phyloP scores from a whole-genome alignment of 2,329 filamentous ascomycete species.

The Annulohypoxylon truncatum region DNA sequence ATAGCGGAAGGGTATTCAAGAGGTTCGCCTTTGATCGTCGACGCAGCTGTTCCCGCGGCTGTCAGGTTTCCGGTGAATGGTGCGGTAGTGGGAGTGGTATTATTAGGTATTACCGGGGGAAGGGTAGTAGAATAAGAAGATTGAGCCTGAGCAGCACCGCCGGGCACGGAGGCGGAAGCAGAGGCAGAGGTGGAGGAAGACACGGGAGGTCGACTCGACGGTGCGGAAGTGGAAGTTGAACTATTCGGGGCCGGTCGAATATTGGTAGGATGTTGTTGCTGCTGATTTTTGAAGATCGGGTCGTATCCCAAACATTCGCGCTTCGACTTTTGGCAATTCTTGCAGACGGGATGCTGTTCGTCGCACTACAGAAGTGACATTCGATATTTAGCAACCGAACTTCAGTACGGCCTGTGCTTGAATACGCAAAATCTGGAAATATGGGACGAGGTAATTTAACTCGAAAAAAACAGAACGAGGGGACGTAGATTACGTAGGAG shows the following conservation, averaged over 20 bases:
- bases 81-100: conserved; percentile 42
- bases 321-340: conserved; percentile 90
- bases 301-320: conserved; percentile 89
- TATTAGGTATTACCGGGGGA: conserved; percentile 46
- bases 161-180: conserved; percentile 33
- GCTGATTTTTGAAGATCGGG: conserved; percentile 81
- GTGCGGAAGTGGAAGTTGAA: conserved; percentile 41
- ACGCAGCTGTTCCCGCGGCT: conserved; percentile 49
- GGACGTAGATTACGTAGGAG: neutral
- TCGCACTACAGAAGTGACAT: conserved; percentile 77
- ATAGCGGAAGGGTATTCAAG: conserved; percentile 71
- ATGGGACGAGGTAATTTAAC: neutral
- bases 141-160: conserved; percentile 31
- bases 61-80: conserved; percentile 49
- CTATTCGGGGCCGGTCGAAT: conserved; percentile 76
- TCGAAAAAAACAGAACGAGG: neutral
- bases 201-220: conserved; percentile 44
- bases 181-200: conserved; percentile 41
- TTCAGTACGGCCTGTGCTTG: conserved; percentile 14
- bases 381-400: conserved; percentile 18
- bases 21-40: conserved; percentile 54
- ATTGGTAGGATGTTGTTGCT: conserved; percentile 67
- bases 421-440: conserved; percentile 23
- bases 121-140: conserved; percentile 45
- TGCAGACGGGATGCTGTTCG: conserved; percentile 92